These are phyloP conservation scores for Penicillium macrosclerotiorum DNA, from an alignment of 495 filamentous ascomycete genomes.

Conservation along the genomic window DNA sequence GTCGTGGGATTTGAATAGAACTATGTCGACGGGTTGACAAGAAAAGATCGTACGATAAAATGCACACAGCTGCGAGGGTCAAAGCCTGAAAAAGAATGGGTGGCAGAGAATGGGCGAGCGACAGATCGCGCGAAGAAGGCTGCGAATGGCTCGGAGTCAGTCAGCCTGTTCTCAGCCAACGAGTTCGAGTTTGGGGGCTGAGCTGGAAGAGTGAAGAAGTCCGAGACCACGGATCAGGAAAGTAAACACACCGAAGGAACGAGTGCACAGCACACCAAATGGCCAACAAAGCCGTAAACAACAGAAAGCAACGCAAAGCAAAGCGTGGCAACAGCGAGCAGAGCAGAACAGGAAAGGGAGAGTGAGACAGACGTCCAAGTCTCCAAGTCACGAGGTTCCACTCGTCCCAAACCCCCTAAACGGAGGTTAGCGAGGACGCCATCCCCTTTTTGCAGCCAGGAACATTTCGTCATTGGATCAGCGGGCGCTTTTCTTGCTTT, in stretches of 20 bases:
- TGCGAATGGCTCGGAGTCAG: too few relatives aligned
- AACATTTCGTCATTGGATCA: conserved; percentile 16
- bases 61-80: too few relatives aligned
- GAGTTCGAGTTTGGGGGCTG: too few relatives aligned
- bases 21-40: neutral
- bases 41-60: neutral
- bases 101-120: conserved; percentile 2
- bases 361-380: conserved; percentile 19
- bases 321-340: neutral
- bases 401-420: conserved; percentile 10
- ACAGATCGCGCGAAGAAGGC: conserved; percentile 9
- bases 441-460: conserved; percentile 12
- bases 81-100: neutral
- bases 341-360: conserved; percentile 4
- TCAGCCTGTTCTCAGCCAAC: too few relatives aligned
- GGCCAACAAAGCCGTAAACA: conserved; percentile 1
- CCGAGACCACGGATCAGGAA: neutral
- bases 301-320: neutral
- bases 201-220: neutral
- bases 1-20: neutral
- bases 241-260: conserved; percentile 12
- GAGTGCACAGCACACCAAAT: conserved; percentile 24
- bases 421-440: conserved; percentile 15
- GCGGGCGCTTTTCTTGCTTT: too few relatives aligned
- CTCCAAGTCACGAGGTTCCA: too few relatives aligned